phyloP scores from a whole-genome alignment of 305 asterid genomes.

The Coffea humblotiana region DNA sequence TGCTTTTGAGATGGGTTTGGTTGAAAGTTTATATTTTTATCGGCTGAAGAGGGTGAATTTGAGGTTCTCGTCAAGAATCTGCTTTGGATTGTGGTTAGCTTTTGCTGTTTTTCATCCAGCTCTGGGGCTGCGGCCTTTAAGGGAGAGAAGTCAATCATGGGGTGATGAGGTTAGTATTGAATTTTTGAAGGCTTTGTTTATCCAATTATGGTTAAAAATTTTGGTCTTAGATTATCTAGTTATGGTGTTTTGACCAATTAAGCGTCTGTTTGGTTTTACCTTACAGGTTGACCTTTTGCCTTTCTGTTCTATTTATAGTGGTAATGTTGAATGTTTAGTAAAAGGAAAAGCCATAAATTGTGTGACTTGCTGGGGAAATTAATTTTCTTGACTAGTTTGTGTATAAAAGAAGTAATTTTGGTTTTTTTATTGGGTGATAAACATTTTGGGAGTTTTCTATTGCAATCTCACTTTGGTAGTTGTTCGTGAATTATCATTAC shows the following conservation, averaged over 20 bases:
- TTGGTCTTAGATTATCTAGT: not conserved
- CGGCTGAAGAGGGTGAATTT: constrained; percentile 17
- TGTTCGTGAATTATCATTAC: not conserved
- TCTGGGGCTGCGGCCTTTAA: constrained; percentile 70
- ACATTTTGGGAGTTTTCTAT: not conserved
- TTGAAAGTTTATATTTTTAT: constrained; percentile 37
- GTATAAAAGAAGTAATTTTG: not conserved
- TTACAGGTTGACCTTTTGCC: not conserved
- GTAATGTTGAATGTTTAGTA: not conserved
- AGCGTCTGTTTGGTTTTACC: not conserved
- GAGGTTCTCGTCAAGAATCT: constrained; percentile 33
- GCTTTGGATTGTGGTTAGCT: constrained; percentile 50
- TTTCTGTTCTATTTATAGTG: not conserved
- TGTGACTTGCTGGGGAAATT: not conserved
- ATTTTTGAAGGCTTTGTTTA: constrained; percentile 5
- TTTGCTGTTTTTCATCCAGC: constrained; percentile 44
- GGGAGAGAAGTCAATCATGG: constrained; percentile 79
- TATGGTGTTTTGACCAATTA: not conserved
- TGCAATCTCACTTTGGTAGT: not conserved
- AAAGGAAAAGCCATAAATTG: not conserved
- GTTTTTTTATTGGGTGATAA: not conserved
- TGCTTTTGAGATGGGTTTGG: constrained; percentile 54
- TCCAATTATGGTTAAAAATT: constrained; percentile 2
- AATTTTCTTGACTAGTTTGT: not conserved
- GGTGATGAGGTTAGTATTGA: constrained; percentile 80